Evolutionary conservation across 2,329 filamentous ascomycete genomes (phyloP), one percentile per base, ranked within the genome.

Genomic region (Fulvia fulva): DNA sequence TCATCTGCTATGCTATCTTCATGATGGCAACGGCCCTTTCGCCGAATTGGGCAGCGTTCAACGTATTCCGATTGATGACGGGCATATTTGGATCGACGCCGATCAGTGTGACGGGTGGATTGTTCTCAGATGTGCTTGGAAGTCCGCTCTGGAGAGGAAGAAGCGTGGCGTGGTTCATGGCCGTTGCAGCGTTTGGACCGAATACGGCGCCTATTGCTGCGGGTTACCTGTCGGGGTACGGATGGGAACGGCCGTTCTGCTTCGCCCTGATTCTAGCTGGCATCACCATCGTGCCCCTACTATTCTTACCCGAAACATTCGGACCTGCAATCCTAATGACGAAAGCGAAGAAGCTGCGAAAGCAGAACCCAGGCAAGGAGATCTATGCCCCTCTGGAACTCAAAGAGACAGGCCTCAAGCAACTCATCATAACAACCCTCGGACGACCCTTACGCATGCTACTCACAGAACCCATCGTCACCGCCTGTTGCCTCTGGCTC

Each of bases 401-500:
- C 19, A 84, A 89, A 65, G 76, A 78, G 49, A 79, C 81, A 22
- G 78, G 78, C 21, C 73, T 83, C n/a, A 77, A 74, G 43, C 81
- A 87, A 63, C 78, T 88, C 51, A 71, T 85, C n/a, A 83, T 80
- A 1, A 82, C 87, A 26, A 86, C 89, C 0, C 75, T 91, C 30
- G 85, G 84, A 1, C 77, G 88, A 0, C 88, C 89, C 0, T 71
- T 90, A 3, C 80, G 85, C 25, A 91, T 91, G 88, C 75, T 89
- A 2, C 66, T 70, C 50, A 84, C 80, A 30, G 89, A 92, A 69
- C 84, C 86, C 46, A 87, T 91, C 51, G 87, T 91, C 5, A 78
- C 84, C 19, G 85, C 85, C 41, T 83, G 81, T 0, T 91, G 90
- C 71, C 77, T 90, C n/a, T 83, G 87, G 23, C 77, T 91, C 25